These are phyloP conservation scores for Pavlovales sp. DNA, from an alignment of 208 protist species.

Conservation along the genomic window DNA sequence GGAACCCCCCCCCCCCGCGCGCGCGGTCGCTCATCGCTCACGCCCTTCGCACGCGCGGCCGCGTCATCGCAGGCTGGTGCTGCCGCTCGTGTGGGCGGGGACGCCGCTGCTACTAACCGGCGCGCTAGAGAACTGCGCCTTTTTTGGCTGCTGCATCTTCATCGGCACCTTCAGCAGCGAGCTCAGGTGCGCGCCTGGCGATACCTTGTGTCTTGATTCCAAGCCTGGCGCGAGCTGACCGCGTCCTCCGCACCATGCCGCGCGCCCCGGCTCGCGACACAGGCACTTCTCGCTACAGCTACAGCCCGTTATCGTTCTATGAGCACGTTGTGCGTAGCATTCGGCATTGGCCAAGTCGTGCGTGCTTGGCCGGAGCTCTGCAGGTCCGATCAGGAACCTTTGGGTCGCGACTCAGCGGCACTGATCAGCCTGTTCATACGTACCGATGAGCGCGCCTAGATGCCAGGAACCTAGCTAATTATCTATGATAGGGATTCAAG, in stretches of 20 bases:
- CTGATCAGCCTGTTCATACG: too few species aligned
- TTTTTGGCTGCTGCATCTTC: neutral
- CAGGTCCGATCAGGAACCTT: too few species aligned
- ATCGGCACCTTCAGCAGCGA: neutral
- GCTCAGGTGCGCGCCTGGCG: constrained; percentile 1
- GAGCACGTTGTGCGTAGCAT: too few species aligned
- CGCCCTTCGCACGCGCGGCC: too few species aligned
- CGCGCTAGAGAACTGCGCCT: neutral
- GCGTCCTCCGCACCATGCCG: too few species aligned
- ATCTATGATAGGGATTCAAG: too few species aligned
- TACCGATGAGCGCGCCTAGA: too few species aligned
- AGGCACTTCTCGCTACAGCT: neutral
- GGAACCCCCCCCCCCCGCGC: neutral
- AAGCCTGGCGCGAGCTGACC: neutral
- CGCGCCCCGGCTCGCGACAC: neutral
- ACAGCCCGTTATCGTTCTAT: neutral
- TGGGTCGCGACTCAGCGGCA: too few species aligned
- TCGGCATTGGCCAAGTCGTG: too few species aligned
- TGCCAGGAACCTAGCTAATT: too few species aligned
- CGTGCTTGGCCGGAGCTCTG: too few species aligned
- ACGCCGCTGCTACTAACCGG: neutral
- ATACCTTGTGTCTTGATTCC: too few species aligned
- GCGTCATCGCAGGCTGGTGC: neutral
- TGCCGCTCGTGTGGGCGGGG: neutral
- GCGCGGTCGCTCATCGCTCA: neutral